phyloP scores from a whole-genome alignment of 2,329 filamentous ascomycete species.

The Diplodia intermedia region DNA sequence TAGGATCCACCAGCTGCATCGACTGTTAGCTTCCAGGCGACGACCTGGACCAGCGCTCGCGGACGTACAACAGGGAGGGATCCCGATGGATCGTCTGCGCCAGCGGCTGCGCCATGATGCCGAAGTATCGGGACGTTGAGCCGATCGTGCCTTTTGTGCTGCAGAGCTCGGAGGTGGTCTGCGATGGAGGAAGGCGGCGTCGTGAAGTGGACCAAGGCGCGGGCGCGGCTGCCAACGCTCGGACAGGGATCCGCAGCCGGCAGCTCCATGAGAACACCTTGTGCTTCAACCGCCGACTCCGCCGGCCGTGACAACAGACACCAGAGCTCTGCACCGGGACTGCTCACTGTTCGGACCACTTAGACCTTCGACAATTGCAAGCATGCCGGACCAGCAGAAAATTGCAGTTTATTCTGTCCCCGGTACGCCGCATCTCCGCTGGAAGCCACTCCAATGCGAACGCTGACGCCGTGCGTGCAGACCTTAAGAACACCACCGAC shows the following conservation, averaged over 20 bases:
- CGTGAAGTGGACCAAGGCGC: conserved; percentile 23
- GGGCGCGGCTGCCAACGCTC: conserved; percentile 21
- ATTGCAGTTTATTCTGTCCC: conserved; percentile 72
- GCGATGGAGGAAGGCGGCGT: conserved; percentile 23
- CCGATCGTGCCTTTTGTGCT: background rate
- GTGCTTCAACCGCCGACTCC: conserved; percentile 38
- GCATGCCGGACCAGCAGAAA: conserved; percentile 54
- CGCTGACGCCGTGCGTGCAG: conserved; percentile 56
- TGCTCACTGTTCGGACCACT: conserved; percentile 23
- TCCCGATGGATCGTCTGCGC: conserved; percentile 98
- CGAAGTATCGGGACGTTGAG: conserved; percentile 6
- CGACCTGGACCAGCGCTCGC: conserved; percentile 25
- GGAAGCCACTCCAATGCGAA: background rate
- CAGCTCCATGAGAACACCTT: conserved; percentile 47
- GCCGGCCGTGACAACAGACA: conserved; percentile 32
- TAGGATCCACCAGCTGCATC: conserved; percentile 92
- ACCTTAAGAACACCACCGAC: conserved; percentile 96
- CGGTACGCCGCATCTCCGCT: conserved; percentile 52
- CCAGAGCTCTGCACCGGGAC: conserved; percentile 21
- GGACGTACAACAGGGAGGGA: conserved; percentile 90
- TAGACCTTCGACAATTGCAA: conserved; percentile 15
- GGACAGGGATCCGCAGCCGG: conserved; percentile 42
- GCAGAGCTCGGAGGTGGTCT: conserved; percentile 1
- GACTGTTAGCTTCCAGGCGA: conserved; percentile 33
- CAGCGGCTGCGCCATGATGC: conserved; percentile 79